Percentiles rank a stretch among this genome's conserved stretches.
phyloP scores from a whole-genome alignment of 306 rosid genomes.

The Vigna unguiculata region DNA sequence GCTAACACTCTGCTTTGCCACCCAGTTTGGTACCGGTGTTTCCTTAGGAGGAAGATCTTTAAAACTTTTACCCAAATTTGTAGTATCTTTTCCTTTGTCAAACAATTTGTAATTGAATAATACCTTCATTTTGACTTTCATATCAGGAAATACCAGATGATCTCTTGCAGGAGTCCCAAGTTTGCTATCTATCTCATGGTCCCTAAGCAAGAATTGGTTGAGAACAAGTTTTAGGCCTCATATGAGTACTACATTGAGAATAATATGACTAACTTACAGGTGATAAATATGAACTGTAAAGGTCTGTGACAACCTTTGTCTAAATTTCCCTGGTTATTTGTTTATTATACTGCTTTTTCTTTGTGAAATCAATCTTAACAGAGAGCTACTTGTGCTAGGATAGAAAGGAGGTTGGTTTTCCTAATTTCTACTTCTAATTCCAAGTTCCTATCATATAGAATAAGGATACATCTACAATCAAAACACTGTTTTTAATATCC shows the following conservation, averaged over 20 bases:
- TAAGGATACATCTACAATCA: conserved; percentile 21
- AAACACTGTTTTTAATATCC: conserved; percentile 27
- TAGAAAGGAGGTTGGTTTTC: neutral
- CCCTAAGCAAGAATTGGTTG: conserved; percentile 52
- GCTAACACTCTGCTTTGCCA: conserved; percentile 18
- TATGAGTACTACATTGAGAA: conserved; percentile 8
- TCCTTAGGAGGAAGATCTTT: conserved; percentile 38
- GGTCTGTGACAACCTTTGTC: conserved; percentile 4
- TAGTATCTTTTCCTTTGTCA: conserved; percentile 41
- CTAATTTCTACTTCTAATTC: conserved; percentile 19
- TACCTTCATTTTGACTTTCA: conserved; percentile 41
- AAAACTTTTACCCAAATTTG: conserved; percentile 35
- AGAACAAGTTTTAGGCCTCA: conserved; percentile 38
- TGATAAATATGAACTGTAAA: neutral
- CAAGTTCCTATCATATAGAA: conserved; percentile 19
- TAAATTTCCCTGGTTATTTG: neutral
- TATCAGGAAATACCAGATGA: conserved; percentile 61
- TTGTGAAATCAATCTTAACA: neutral
- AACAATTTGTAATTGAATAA: conserved; percentile 15
- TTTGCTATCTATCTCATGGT: conserved; percentile 55
- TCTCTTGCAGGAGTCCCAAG: conserved; percentile 61
- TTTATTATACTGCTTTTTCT: conserved; percentile 1
- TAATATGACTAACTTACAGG: neutral
- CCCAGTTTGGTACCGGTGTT: conserved; percentile 17
- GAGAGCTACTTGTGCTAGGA: neutral